Evolutionary conservation across 2,329 filamentous ascomycete genomes (phyloP).

Genomic region (Ophiobolus disseminans): DNA sequence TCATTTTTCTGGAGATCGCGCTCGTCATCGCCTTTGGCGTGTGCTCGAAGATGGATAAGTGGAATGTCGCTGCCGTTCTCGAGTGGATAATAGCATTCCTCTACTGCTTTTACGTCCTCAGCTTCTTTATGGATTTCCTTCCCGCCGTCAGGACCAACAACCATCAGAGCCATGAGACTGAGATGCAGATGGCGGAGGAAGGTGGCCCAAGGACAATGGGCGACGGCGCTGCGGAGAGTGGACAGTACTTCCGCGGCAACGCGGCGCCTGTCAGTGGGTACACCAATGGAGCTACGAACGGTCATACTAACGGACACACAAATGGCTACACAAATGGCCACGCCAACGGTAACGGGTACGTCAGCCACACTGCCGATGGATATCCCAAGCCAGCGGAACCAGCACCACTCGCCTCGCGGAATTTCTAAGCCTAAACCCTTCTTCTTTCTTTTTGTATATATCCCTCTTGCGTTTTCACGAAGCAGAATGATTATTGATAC

Average conservation of each 20-base stretch:
- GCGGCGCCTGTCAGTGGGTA: slow-evolving; percentile 17
- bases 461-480: neutral
- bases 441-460: slow-evolving; percentile 13
- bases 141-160: slow-evolving; percentile 73
- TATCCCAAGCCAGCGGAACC: slow-evolving; percentile 28
- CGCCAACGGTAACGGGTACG: slow-evolving; percentile 30
- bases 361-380: slow-evolving; percentile 16
- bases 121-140: slow-evolving; percentile 85
- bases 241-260: slow-evolving; percentile 37
- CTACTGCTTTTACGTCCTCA: slow-evolving; percentile 86
- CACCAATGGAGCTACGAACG: slow-evolving; percentile 22
- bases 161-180: slow-evolving; percentile 45
- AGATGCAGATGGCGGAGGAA: slow-evolving; percentile 43
- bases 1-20: slow-evolving; percentile 79
- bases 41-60: slow-evolving; percentile 56
- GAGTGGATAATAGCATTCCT: slow-evolving; percentile 83
- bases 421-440: slow-evolving; percentile 31
- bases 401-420: slow-evolving; percentile 32
- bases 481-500: no score
- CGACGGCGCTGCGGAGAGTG: slow-evolving; percentile 34
- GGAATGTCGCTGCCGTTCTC: slow-evolving; percentile 75
- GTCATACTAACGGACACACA: slow-evolving; percentile 14
- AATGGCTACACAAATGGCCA: slow-evolving; percentile 25
- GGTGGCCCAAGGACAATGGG: slow-evolving; percentile 20
- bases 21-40: slow-evolving; percentile 77